These are phyloP conservation scores for Posidonia australis DNA, from an alignment of 106 monocot genomes.

Conservation along the genomic window DNA sequence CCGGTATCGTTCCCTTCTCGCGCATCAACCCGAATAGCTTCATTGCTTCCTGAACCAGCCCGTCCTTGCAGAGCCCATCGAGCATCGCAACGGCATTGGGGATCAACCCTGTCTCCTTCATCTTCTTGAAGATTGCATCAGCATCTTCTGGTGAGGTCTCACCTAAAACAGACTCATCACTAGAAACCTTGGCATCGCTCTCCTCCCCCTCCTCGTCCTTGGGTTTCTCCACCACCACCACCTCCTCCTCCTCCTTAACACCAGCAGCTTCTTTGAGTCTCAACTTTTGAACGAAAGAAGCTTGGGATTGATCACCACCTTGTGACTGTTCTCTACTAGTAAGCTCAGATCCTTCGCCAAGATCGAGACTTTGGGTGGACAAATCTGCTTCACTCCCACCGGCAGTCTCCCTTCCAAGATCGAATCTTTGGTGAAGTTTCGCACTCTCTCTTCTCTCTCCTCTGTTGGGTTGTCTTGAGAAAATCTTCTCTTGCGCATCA, in stretches of 20 bases:
- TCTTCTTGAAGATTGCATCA: constrained; percentile 79
- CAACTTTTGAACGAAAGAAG: constrained; percentile 22
- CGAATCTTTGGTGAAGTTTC: not conserved
- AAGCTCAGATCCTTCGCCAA: not conserved
- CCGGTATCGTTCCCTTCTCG: constrained; percentile 86
- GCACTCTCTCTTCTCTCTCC: constrained; percentile 6
- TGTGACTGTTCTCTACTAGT: not conserved
- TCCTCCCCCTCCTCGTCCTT: not conserved
- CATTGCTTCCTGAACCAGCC: constrained; percentile 90
- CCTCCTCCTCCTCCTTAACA: constrained; percentile 4
- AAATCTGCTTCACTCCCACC: not conserved
- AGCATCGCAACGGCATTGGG: constrained; percentile 98
- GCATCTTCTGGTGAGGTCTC: constrained; percentile 45
- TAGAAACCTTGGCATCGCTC: not conserved
- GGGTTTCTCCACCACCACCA: constrained; percentile 5
- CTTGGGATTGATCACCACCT: constrained; percentile 9
- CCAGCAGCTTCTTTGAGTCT: constrained; percentile 16
- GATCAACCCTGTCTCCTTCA: constrained; percentile 91
- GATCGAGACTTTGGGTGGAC: not conserved
- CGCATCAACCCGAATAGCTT: constrained; percentile 87
- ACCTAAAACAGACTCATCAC: not conserved
- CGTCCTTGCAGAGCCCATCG: constrained; percentile 87
- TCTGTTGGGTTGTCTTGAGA: constrained; percentile 18
- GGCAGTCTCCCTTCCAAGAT: constrained; percentile 1
- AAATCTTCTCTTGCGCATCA: constrained; percentile 13